These are phyloP conservation scores for Capsicum baccatum DNA, from an alignment of 257 asterid genomes.

Conservation along the genomic window DNA sequence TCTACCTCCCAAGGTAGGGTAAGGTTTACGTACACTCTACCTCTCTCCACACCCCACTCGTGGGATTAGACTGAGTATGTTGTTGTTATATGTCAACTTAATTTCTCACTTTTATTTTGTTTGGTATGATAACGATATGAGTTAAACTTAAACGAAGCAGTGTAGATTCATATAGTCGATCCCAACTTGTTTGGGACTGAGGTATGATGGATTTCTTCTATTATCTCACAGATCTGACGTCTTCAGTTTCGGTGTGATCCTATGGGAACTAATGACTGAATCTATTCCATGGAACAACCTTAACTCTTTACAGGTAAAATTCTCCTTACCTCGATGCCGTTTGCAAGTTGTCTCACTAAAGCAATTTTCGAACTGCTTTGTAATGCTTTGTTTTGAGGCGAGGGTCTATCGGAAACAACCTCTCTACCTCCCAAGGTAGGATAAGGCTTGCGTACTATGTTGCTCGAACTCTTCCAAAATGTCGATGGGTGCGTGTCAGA, in stretches of 20 bases:
- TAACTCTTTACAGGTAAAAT: conserved; percentile 63
- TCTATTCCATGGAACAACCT: conserved; percentile 68
- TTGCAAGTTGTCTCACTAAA: conserved; percentile 2
- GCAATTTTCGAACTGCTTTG: neutral
- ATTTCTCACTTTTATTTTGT: too few relatives aligned
- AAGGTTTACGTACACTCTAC: too few relatives aligned
- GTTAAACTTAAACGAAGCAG: neutral
- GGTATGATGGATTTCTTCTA: neutral
- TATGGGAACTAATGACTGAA: conserved; percentile 81
- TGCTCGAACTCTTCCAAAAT: too few relatives aligned
- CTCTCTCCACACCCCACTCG: too few relatives aligned
- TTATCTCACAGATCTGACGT: conserved; percentile 65
- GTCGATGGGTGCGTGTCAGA: too few relatives aligned
- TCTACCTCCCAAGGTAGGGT: too few relatives aligned
- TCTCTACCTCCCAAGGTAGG: conserved; percentile 34
- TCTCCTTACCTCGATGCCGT: neutral
- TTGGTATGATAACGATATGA: neutral
- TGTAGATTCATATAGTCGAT: neutral
- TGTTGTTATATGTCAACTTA: too few relatives aligned
- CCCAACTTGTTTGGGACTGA: neutral
- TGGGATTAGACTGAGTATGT: too few relatives aligned
- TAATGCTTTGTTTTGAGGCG: neutral
- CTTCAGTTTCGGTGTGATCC: conserved; percentile 71
- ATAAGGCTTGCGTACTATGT: neutral
- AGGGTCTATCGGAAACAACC: neutral